phyloP scores from a whole-genome alignment of 2,329 filamentous ascomycete species.

The Claviceps cyperi region DNA sequence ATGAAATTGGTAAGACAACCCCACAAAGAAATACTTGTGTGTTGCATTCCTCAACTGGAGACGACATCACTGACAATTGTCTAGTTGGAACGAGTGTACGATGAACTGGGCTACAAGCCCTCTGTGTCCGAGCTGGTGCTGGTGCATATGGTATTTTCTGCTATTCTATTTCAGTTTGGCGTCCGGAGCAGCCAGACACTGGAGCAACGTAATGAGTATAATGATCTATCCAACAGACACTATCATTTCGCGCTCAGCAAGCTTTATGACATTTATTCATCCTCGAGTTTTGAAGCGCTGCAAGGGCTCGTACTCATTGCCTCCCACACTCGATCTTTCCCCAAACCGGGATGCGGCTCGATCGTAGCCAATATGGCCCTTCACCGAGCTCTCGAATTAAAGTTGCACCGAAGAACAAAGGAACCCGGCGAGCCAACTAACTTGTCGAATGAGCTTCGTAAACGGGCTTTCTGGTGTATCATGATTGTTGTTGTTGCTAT shows the following conservation, averaged over 20 bases:
- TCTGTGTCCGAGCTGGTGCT: conserved; percentile 51
- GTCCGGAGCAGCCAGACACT: conserved; percentile 48
- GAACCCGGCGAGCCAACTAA: conserved; percentile 29
- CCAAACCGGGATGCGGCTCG: conserved; percentile 63
- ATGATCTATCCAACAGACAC: conserved; percentile 57
- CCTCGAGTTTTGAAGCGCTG: conserved; percentile 49
- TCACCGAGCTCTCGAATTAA: conserved; percentile 56
- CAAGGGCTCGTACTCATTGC: conserved; percentile 63
- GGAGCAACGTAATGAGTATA: conserved; percentile 38
- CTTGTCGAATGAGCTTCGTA: conserved; percentile 62
- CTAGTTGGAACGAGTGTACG: conserved; percentile 51
- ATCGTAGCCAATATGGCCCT: conserved; percentile 52
- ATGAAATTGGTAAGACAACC: conserved; percentile 43
- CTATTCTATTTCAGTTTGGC: conserved; percentile 66
- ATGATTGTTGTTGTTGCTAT: conserved; percentile 53
- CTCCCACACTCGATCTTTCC: conserved; percentile 59
- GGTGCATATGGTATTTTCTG: conserved; percentile 67
- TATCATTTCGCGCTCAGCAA: conserved; percentile 63
- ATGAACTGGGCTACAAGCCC: conserved; percentile 49
- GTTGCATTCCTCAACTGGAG: background rate
- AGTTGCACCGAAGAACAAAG: conserved; percentile 58
- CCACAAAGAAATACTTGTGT: background rate
- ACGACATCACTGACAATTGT: background rate
- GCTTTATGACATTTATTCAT: conserved; percentile 48
- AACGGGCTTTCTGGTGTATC: conserved; percentile 64